These are phyloP conservation scores for Sclerospora graminicola DNA, from an alignment of 352 stramenopile species.

Conservation along the genomic window DNA sequence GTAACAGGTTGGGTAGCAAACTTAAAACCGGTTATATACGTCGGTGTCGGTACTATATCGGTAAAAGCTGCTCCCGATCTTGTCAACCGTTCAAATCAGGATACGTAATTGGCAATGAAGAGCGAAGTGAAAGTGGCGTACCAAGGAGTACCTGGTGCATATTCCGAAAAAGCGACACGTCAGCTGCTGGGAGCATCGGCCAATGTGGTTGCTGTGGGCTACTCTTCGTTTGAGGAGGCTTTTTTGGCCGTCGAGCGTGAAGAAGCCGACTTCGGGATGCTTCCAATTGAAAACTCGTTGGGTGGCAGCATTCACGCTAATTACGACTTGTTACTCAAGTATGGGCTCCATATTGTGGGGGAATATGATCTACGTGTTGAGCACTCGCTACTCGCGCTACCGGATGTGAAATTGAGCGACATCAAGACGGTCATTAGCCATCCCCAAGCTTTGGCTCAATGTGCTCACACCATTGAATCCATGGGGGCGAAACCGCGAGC, in stretches of 20 bases:
- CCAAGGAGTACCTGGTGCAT: slow-evolving; percentile 94
- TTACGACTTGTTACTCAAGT: slow-evolving; percentile 86
- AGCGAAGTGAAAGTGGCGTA: slow-evolving; percentile 87
- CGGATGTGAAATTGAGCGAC: slow-evolving; percentile 73
- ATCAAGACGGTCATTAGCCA: slow-evolving; percentile 96
- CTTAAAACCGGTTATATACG: too few species aligned
- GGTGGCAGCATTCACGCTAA: slow-evolving; percentile 95
- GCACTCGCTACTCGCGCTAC: slow-evolving; percentile 89
- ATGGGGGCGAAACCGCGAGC: slow-evolving; percentile 67
- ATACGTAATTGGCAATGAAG: too few species aligned
- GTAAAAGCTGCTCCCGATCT: too few species aligned
- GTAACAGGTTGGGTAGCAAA: too few species aligned
- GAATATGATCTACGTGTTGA: slow-evolving; percentile 80
- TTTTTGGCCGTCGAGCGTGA: slow-evolving; percentile 61
- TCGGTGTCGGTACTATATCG: too few species aligned
- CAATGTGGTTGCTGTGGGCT: slow-evolving; percentile 58
- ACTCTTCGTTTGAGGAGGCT: slow-evolving; percentile 28
- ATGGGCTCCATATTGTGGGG: slow-evolving; percentile 63
- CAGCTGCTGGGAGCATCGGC: slow-evolving; percentile 77
- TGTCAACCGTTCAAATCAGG: too few species aligned
- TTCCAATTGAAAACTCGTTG: slow-evolving; percentile 95
- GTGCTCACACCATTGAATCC: slow-evolving; percentile 89
- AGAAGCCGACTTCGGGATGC: slow-evolving; percentile 90
- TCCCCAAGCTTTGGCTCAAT: slow-evolving; percentile 94
- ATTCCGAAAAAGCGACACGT: slow-evolving; percentile 94